phyloP scores from a whole-genome alignment of 306 rosid species.

The Vigna reflexopilosa region DNA sequence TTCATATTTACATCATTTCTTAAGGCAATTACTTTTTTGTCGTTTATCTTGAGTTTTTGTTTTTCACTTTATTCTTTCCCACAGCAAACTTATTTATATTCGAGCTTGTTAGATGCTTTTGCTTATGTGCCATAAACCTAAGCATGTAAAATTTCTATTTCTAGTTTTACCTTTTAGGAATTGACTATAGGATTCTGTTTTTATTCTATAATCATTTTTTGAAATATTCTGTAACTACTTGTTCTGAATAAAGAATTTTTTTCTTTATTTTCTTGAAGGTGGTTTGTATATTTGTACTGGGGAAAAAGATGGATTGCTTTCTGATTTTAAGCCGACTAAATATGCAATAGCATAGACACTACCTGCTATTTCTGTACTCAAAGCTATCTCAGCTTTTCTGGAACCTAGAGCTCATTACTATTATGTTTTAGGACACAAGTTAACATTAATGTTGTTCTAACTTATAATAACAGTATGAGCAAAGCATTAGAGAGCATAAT shows the following conservation, averaged over 20 bases:
- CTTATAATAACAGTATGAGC: neutral
- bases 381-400: neutral
- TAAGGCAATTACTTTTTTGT: neutral
- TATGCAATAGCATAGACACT: neutral
- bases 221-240: neutral
- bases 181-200: constrained; percentile 14
- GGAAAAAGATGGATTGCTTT: neutral
- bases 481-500: neutral
- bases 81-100: constrained; percentile 10
- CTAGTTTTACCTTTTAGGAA: constrained; percentile 31
- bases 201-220: constrained; percentile 13
- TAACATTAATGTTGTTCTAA: neutral
- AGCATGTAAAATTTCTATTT: neutral
- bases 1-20: neutral
- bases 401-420: neutral
- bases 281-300: neutral
- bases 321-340: neutral
- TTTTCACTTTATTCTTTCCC: constrained; percentile 20
- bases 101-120: constrained; percentile 6
- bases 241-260: constrained; percentile 5
- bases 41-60: constrained; percentile 10
- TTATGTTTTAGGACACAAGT: neutral
- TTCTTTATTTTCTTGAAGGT: constrained; percentile 17
- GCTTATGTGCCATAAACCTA: neutral
- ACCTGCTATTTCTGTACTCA: neutral